Conservation (phyloP, 345 rosid species). For the Mangifera indica region DNA sequence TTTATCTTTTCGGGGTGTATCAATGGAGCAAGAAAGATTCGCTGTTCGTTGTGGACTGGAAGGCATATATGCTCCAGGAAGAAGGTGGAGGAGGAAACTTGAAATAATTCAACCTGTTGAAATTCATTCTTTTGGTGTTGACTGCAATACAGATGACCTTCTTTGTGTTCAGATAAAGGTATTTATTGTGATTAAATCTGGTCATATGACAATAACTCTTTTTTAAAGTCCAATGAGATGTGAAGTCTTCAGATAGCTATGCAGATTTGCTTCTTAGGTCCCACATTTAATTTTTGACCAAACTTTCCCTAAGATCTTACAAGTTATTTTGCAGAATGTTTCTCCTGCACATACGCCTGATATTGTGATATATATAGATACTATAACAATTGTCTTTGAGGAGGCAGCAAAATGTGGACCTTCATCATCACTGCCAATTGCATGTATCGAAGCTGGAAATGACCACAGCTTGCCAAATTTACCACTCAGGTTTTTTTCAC, state of each 20-base stretch:
- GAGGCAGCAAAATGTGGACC: slow-evolving; percentile 74
- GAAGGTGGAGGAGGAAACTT: slow-evolving; percentile 92
- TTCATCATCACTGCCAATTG: slow-evolving; percentile 80
- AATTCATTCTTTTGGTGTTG: slow-evolving; percentile 74
- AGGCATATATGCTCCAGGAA: slow-evolving; percentile 89
- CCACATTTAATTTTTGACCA: background rate
- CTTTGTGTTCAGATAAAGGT: slow-evolving; percentile 97
- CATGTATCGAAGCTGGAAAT: slow-evolving; percentile 90
- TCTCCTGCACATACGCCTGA: slow-evolving; percentile 72
- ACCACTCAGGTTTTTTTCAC: slow-evolving; percentile 70
- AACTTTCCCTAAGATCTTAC: slow-evolving; percentile 9
- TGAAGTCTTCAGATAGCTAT: background rate
- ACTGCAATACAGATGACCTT: slow-evolving; percentile 94
- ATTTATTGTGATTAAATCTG: slow-evolving; percentile 19
- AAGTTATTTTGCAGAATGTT: slow-evolving; percentile 62
- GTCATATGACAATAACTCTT: background rate
- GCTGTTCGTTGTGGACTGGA: slow-evolving; percentile 93
- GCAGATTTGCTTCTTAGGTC: slow-evolving; percentile 16
- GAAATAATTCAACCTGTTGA: slow-evolving; percentile 89
- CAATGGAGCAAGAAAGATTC: slow-evolving; percentile 82
- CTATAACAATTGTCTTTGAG: slow-evolving; percentile 82
- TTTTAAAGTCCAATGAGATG: background rate
- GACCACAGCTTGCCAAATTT: slow-evolving; percentile 79
- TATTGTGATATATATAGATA: slow-evolving; percentile 74
- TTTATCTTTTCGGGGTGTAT: slow-evolving; percentile 84